Base-by-base conservation (phyloP, 2,329 filamentous ascomycete species). In the Exserohilum turcica region DNA sequence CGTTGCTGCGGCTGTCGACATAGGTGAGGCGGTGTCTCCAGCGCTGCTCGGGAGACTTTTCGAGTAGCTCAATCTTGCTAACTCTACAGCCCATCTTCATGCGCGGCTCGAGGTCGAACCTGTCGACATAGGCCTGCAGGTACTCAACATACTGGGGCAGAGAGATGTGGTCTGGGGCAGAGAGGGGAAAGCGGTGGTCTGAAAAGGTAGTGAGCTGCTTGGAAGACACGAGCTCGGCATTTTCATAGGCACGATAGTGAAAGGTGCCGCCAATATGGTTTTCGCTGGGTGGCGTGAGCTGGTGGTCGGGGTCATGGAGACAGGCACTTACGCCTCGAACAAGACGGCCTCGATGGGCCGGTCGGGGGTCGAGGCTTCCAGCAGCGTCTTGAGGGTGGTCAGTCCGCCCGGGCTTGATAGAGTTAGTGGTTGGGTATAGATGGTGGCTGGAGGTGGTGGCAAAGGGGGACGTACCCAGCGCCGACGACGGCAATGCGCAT, bases 181-280 rank as follows among this genome's bases (percentile, higher is more conserved):
- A 72, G 1, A 67, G 43, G 1, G 76, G 67, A 2, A 78, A 71
- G 1, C 80, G 75, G 52, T 79, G 79, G 57, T 82, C 80, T 1
- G 80, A 82, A 56, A 82, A 82, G 15, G 76, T 68, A 0, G 79
- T 82, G 7, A 83, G 70, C 37, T 80, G 79, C 55, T 80, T 80
- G 3, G 79, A 81, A 1, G 77, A 80, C 1, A 82, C 79, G 1
- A 81, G 72, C 75, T 82, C 80, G 1, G 79, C 77, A 29, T 80
- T 77, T 48, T 81, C 78, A 46, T 82, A 82, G 3, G 76, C 71
- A 5, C 78, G 75, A 50, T 80, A 75, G 18, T 72, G 70, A 61
- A 82, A 82, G 0, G 78, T 80, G 2, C 80, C 80, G 2, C 79
- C 80, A 39, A 82, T 70, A 0, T 73, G 68, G 6, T 70, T 63